Evolutionary conservation across 441 rosid genomes (phyloP).

Genomic region (Syzygium syzygioides): DNA sequence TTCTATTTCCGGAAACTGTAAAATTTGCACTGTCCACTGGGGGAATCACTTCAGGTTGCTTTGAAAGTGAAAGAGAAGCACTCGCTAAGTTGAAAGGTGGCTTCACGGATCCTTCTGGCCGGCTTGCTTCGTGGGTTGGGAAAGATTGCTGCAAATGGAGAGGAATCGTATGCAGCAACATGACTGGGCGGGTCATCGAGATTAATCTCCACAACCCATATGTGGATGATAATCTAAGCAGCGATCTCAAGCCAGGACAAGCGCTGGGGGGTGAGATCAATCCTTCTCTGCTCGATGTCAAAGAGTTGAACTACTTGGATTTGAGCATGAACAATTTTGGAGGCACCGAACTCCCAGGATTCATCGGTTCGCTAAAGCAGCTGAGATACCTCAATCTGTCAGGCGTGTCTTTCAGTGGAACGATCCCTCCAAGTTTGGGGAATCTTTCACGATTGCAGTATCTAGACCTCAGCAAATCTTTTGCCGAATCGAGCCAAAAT

Average conservation of each 20-base stretch:
- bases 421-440: neutral
- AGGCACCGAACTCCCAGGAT: neutral
- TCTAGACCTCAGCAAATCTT: neutral
- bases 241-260: neutral
- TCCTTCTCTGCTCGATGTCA: conserved; percentile 10
- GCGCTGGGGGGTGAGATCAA: conserved; percentile 6
- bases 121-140: conserved; percentile 5
- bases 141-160: conserved; percentile 17
- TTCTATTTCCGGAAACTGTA: neutral
- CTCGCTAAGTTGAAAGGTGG: conserved; percentile 4
- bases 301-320: neutral
- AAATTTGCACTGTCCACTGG: neutral
- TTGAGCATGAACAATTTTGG: conserved; percentile 12
- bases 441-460: neutral
- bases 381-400: conserved; percentile 18
- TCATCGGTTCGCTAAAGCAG: conserved; percentile 1
- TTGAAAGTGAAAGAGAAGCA: conserved; percentile 1
- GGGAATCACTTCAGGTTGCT: neutral
- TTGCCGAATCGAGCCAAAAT: neutral
- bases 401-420: neutral
- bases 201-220: neutral
- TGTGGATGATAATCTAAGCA: neutral
- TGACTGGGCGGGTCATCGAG: neutral
- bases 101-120: conserved; percentile 3
- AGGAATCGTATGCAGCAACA: conserved; percentile 7